phyloP scores from a whole-genome alignment of 2,329 filamentous ascomycete species.

The Trichoderma koningii region DNA sequence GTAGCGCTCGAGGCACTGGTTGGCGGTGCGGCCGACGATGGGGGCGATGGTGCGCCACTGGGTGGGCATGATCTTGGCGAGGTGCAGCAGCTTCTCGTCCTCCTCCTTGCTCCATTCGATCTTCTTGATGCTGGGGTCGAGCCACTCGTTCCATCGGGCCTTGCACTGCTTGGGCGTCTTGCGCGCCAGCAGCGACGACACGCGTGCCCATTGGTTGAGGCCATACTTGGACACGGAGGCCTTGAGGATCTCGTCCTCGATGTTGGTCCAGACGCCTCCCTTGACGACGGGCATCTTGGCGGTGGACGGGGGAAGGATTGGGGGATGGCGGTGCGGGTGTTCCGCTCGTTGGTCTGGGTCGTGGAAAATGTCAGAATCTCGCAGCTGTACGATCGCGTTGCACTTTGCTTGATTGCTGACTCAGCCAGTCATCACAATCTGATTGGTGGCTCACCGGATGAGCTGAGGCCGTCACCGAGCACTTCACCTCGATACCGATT shows the following conservation, averaged over 20 bases:
- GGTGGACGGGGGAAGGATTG: constrained; percentile 7
- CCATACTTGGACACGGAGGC: constrained; percentile 93
- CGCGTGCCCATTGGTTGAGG: constrained; percentile 96
- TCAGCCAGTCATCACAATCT: constrained; percentile 1
- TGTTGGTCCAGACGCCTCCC: constrained; percentile 74
- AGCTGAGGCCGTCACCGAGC: not conserved
- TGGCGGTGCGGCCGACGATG: constrained; percentile 93
- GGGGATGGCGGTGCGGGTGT: constrained; percentile 20
- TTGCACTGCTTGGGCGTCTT: constrained; percentile 99
- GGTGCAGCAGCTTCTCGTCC: constrained; percentile 93
- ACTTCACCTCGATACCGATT: constrained; percentile 15
- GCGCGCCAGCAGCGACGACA: constrained; percentile 92
- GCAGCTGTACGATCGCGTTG: constrained; percentile 27
- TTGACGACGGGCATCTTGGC: constrained; percentile 69
- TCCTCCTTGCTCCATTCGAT: constrained; percentile 99
- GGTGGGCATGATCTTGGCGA: constrained; percentile 97
- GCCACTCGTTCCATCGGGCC: constrained; percentile 96
- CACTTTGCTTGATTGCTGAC: constrained; percentile 24
- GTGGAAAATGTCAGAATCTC: constrained; percentile 36
- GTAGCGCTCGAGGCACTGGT: constrained; percentile 95
- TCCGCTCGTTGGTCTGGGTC: constrained; percentile 5
- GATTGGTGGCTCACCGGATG: constrained; percentile 16
- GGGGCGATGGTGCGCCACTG: constrained; percentile 99
- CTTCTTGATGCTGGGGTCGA: constrained; percentile 96
- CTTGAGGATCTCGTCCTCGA: constrained; percentile 95